Percentiles rank a stretch among this genome's conserved stretches.
Conservation (phyloP, 2,329 filamentous ascomycete genomes). For the Exophiala oligosperma region DNA sequence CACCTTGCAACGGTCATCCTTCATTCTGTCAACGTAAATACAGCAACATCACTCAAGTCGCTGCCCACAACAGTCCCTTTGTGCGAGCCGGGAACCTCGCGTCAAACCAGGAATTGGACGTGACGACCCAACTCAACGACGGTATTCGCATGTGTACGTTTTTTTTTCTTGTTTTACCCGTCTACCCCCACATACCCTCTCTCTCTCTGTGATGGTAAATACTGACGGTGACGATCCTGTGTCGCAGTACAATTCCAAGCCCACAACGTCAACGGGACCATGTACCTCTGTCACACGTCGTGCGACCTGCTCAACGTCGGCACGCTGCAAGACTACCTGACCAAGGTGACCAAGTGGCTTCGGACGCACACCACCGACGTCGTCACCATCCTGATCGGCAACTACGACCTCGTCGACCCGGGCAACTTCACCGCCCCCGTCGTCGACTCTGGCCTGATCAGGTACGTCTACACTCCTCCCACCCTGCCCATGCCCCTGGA, state of each 20-base stretch:
- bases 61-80: slow-evolving; percentile 81
- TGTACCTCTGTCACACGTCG: slow-evolving; percentile 82
- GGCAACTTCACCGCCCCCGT: slow-evolving; percentile 67
- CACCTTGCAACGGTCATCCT: slow-evolving; percentile 75
- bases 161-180: not conserved
- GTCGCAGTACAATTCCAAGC: slow-evolving; percentile 59
- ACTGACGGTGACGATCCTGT: not conserved
- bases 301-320: slow-evolving; percentile 82
- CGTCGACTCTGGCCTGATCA: slow-evolving; percentile 67
- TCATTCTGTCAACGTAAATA: slow-evolving; percentile 77
- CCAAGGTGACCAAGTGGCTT: slow-evolving; percentile 71
- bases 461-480: slow-evolving; percentile 72
- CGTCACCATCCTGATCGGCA: slow-evolving; percentile 81
- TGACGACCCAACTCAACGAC: slow-evolving; percentile 73
- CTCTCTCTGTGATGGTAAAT: no score
- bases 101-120: slow-evolving; percentile 70
- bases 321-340: slow-evolving; percentile 72
- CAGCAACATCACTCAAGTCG: slow-evolving; percentile 77
- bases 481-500: slow-evolving; percentile 68
- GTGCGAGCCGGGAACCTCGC: slow-evolving; percentile 68
- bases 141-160: slow-evolving; percentile 59
- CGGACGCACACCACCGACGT: slow-evolving; percentile 78
- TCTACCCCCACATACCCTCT: no score
- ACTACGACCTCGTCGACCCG: slow-evolving; percentile 71
- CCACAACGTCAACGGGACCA: slow-evolving; percentile 55